These are phyloP conservation scores for Tuber microsphaerosporum DNA, from an alignment of 495 filamentous ascomycete genomes.

Conservation along the genomic window DNA sequence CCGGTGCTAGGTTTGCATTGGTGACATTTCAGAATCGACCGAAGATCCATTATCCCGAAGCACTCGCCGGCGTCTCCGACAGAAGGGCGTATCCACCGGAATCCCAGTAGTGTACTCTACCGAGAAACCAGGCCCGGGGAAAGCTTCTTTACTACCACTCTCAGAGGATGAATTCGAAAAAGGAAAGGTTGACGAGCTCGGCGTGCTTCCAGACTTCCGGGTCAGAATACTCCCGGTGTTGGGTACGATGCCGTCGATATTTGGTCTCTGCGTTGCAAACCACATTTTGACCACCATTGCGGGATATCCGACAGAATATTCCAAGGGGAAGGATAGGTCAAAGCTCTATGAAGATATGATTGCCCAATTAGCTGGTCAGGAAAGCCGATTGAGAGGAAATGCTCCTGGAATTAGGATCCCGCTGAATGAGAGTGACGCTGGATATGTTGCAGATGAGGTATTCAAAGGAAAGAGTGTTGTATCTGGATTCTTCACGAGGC, in stretches of 20 bases:
- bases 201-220: conserved; percentile 83
- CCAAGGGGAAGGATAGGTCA: conserved; percentile 68
- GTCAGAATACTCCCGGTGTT: conserved; percentile 89
- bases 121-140: conserved; percentile 83
- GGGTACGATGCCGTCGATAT: conserved; percentile 94
- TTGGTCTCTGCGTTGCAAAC: conserved; percentile 84
- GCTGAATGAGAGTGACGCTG: conserved; percentile 68
- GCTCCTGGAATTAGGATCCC: conserved; percentile 67
- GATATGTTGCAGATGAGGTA: conserved; percentile 83
- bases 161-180: conserved; percentile 82
- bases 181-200: conserved; percentile 78
- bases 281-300: conserved; percentile 81
- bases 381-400: conserved; percentile 59
- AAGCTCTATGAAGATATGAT: conserved; percentile 84
- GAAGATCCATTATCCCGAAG: conserved; percentile 85
- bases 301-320: conserved; percentile 79
- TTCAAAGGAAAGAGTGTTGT: conserved; percentile 76
- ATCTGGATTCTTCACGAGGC: conserved; percentile 68
- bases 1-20: conserved; percentile 57
- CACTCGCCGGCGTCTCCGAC: conserved; percentile 69
- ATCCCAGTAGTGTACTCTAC: conserved; percentile 90
- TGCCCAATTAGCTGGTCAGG: conserved; percentile 60
- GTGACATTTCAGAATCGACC: conserved; percentile 80
- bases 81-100: conserved; percentile 71
- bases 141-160: conserved; percentile 79